phyloP scores from a whole-genome alignment of 2,329 filamentous ascomycete species.

The Sordariomycetes sp. region DNA sequence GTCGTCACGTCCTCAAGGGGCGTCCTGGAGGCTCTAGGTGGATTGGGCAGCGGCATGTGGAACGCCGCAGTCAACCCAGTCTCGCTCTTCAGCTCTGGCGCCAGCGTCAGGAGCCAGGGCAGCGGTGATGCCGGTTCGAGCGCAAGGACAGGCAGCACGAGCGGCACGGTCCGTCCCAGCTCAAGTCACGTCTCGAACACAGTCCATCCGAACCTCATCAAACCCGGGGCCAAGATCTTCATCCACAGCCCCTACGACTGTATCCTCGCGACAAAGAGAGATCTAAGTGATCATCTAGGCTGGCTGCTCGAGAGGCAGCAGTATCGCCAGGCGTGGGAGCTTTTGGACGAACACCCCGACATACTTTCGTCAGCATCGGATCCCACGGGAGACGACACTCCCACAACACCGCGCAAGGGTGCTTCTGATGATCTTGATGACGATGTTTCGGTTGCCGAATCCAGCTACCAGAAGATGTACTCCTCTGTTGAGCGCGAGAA shows the following conservation, averaged over 20 bases:
- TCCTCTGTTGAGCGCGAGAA: slow-evolving; percentile 79
- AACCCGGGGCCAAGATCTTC: slow-evolving; percentile 65
- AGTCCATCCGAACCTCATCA: slow-evolving; percentile 44
- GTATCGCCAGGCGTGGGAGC: slow-evolving; percentile 80
- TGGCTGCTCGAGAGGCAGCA: slow-evolving; percentile 79
- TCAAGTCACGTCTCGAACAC: slow-evolving; percentile 17
- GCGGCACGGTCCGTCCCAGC: slow-evolving; percentile 18
- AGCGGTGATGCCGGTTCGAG: slow-evolving; percentile 51
- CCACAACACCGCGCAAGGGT: slow-evolving; percentile 29
- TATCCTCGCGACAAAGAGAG: slow-evolving; percentile 81
- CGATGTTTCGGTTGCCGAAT: slow-evolving; percentile 48
- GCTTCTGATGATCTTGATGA: slow-evolving; percentile 62
- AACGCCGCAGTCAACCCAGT: slow-evolving; percentile 85
- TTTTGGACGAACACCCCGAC: slow-evolving; percentile 83
- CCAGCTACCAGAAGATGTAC: slow-evolving; percentile 46
- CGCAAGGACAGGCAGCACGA: slow-evolving; percentile 28
- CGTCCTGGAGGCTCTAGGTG: slow-evolving; percentile 67
- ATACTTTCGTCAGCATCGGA: slow-evolving; percentile 38
- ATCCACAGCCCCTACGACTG: slow-evolving; percentile 96
- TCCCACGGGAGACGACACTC: slow-evolving; percentile 25
- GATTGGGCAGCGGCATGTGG: slow-evolving; percentile 70
- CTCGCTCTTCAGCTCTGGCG: slow-evolving; percentile 76
- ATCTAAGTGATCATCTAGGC: slow-evolving; percentile 72
- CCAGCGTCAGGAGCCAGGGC: slow-evolving; percentile 58
- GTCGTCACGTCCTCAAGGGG: slow-evolving; percentile 58